Evolutionary conservation across 1,139 yeast species (phyloP).

Genomic region (Suhomyces wounanorum): DNA sequence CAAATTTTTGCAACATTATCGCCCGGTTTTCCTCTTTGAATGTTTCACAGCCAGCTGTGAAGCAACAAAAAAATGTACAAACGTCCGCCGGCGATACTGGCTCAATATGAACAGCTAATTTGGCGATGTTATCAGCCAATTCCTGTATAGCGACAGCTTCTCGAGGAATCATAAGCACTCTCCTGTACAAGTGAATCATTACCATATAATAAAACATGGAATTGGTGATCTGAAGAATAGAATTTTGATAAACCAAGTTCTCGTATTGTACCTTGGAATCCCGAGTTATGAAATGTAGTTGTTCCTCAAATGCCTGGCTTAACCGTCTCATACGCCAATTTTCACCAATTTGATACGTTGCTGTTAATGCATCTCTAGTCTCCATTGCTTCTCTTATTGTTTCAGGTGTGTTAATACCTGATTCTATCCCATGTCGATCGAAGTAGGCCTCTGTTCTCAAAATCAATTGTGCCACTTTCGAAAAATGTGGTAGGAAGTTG

Average conservation of each 20-base stretch:
- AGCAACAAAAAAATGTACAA: constrained; percentile 56
- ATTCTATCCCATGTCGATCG: constrained; percentile 13
- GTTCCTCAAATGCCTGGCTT: background rate
- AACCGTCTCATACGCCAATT: constrained; percentile 22
- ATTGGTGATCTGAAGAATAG: constrained; percentile 53
- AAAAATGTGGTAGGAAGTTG: constrained; percentile 50
- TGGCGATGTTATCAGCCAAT: constrained; percentile 45
- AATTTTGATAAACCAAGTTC: constrained; percentile 35
- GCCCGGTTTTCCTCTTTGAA: constrained; percentile 33
- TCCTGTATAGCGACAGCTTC: constrained; percentile 48
- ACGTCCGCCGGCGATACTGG: constrained; percentile 54
- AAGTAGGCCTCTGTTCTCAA: constrained; percentile 36
- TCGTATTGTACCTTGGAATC: background rate
- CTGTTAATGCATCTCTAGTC: constrained; percentile 40
- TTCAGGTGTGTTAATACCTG: constrained; percentile 30
- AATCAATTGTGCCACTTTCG: constrained; percentile 48
- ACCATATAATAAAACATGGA: constrained; percentile 58
- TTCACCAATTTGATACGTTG: constrained; percentile 37
- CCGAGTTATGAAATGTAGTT: background rate
- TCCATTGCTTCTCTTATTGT: constrained; percentile 49
- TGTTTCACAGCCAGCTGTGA: constrained; percentile 64
- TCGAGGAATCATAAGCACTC: constrained; percentile 53
- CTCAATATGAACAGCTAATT: constrained; percentile 38
- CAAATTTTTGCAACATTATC: constrained; percentile 42
- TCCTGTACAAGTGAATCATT: constrained; percentile 54